These are phyloP conservation scores for Cryptococcus depauperatus DNA, from an alignment of 1,284 basidiomycete genomes.

Conservation along the genomic window DNA sequence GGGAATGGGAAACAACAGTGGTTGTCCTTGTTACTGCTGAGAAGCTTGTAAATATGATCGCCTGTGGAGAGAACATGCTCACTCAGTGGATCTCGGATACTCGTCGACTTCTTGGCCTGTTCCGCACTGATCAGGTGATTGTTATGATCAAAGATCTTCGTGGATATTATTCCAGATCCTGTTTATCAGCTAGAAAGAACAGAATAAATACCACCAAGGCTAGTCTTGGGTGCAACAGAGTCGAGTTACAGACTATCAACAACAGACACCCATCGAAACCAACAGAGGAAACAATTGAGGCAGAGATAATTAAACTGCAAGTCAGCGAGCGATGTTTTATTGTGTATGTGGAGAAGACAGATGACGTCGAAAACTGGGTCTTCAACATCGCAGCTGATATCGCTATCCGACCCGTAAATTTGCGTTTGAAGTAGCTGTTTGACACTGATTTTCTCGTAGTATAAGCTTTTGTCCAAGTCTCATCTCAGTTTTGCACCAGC, in stretches of 20 bases:
- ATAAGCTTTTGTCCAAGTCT: slow-evolving; percentile 41
- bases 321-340: slow-evolving; percentile 34
- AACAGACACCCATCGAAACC: slow-evolving; percentile 6
- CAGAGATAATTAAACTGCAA: slow-evolving; percentile 37
- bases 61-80: slow-evolving; percentile 17
- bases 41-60: slow-evolving; percentile 35
- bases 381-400: slow-evolving; percentile 43
- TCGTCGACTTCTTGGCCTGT: slow-evolving; percentile 20
- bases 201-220: slow-evolving; percentile 34
- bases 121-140: slow-evolving; percentile 26
- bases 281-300: slow-evolving; percentile 35
- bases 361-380: slow-evolving; percentile 43
- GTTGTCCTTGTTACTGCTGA: slow-evolving; percentile 36
- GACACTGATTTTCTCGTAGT: slow-evolving; percentile 15
- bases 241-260: neutral
- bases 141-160: slow-evolving; percentile 40
- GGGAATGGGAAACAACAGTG: slow-evolving; percentile 44
- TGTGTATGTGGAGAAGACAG: slow-evolving; percentile 40
- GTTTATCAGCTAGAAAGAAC: slow-evolving; percentile 25
- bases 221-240: slow-evolving; percentile 11
- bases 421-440: neutral
- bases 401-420: slow-evolving; percentile 40
- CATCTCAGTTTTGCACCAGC: slow-evolving; percentile 41
- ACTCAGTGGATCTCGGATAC: slow-evolving; percentile 28
- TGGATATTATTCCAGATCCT: slow-evolving; percentile 35